Evolutionary conservation across 352 stramenopile species (phyloP), one percentile per base, ranked within the genome.

Genomic region (Phytophthora crassamura): DNA sequence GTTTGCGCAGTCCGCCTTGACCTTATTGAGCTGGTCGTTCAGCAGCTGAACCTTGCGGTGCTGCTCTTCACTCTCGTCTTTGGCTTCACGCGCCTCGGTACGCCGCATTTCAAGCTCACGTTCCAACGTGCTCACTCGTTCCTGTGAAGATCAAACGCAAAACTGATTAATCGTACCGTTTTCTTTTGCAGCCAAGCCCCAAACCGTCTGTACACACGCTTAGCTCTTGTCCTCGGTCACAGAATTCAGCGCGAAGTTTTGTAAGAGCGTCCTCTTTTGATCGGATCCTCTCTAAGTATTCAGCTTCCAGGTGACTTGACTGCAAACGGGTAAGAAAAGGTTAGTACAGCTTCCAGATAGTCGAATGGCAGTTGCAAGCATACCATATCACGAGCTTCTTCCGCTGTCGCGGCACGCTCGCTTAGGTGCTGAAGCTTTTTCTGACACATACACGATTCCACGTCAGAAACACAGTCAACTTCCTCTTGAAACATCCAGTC

Each of bases 1-100:
- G 38, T 60, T 82, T 0, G 74, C 80, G 56, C 75, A 88, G 42
- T 89, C 81, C 6, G 77, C 69, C 30, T 90, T 88, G n/a, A 90
- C 83, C 57, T 91, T 91, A 46, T 82, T 84, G 8, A 93, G 74
- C 55, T 93, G 69, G n/a, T 91, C 77, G 30, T 88, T 90, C 15
- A 93, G 59, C 20, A 86, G 42, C 38, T 89, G 75, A 8, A 85
- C 78, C 42, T 88, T 86, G 9, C 74, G 74, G 28, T 77, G 78
- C 36, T 90, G 87, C 48, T 90, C 80, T 56, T 90, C 82, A n/a
- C 61, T 78, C 28, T 80, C 77, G 36, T 91, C 84, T 51, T 87
- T 81, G 0, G 77, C 58, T 25, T 93, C 84, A 3, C 84, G 78
- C 2, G 79, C 61, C 43, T 91, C 80, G 0, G 67, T 67, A 34